These are phyloP conservation scores for Cyclotella atomus DNA, from an alignment of 108 stramenopile species.

Conservation along the genomic window DNA sequence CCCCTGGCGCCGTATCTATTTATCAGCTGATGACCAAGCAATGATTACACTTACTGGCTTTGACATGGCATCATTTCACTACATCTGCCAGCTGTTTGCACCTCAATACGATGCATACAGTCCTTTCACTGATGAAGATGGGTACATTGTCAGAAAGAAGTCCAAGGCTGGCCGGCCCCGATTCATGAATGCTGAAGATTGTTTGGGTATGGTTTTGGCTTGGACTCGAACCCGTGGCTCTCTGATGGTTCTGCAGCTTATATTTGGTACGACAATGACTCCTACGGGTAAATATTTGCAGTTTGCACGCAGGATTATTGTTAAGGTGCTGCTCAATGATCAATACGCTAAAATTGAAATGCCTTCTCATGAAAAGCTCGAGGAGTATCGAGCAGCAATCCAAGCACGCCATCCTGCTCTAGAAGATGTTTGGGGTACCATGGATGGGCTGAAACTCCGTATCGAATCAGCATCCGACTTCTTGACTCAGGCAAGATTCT, in stretches of 20 bases:
- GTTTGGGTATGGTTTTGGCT: background rate
- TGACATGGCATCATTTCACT: background rate
- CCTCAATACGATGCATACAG: background rate
- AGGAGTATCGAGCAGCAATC: background rate
- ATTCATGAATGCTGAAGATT: background rate
- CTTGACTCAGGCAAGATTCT: no score
- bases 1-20: background rate
- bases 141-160: background rate
- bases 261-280: background rate
- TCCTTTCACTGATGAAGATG: background rate
- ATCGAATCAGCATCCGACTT: background rate
- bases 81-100: background rate
- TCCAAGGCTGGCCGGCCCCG: background rate
- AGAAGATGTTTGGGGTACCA: background rate
- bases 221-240: background rate
- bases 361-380: background rate
- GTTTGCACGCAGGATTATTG: background rate
- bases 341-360: background rate
- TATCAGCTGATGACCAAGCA: background rate
- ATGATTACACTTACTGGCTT: slow-evolving; percentile 7
- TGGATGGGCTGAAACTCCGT: background rate
- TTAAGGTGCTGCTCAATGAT: background rate
- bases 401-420: background rate
- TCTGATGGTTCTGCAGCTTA: background rate
- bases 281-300: background rate